A percentile compares a stretch with the other conserved stretches of the same genome.
Evolutionary conservation across 495 filamentous ascomycete genomes (phyloP).

Genomic region (Neurospora sp.): DNA sequence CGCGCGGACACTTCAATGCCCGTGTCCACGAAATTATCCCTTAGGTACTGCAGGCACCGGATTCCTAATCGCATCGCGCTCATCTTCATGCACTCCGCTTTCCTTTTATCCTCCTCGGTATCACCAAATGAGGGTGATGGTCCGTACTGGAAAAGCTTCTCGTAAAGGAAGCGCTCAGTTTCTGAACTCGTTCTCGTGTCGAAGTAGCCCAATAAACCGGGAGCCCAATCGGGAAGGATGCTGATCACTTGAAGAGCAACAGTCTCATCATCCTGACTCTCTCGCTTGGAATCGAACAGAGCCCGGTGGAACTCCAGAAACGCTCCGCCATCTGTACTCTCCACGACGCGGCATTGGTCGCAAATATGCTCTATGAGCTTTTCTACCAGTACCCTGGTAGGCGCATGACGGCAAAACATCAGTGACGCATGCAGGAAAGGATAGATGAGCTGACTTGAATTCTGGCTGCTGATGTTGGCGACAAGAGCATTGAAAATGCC

Average conservation of each 20-base stretch:
- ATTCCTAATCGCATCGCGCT: conserved; percentile 31
- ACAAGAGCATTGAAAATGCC: conserved; percentile 23
- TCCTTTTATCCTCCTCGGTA: conserved; percentile 11
- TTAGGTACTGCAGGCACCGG: conserved; percentile 35
- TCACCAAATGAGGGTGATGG: conserved; percentile 19
- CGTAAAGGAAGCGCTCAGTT: conserved; percentile 45
- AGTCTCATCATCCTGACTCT: conserved; percentile 7
- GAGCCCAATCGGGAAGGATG: conserved; percentile 51
- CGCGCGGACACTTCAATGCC: conserved; percentile 31
- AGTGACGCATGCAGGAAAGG: conserved; percentile 28
- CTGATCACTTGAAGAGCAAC: conserved; percentile 8
- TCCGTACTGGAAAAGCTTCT: conserved; percentile 42
- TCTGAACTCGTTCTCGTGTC: conserved; percentile 43
- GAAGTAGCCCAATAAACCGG: conserved; percentile 53
- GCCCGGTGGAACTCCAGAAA: conserved; percentile 33
- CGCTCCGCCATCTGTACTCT: conserved; percentile 28
- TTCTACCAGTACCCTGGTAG: conserved; percentile 12
- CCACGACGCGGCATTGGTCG: conserved; percentile 27
- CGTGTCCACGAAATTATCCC: conserved; percentile 32
- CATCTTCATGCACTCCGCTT: conserved; percentile 16
- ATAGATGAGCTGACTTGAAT: conserved; percentile 16
- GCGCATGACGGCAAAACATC: conserved; percentile 26
- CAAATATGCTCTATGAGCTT: conserved; percentile 25
- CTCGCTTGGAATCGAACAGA: conserved; percentile 18
- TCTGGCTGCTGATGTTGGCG: conserved; percentile 23